Base-by-base conservation (phyloP, 2,329 filamentous ascomycete genomes). In the Pseudogymnoascus sp. region DNA sequence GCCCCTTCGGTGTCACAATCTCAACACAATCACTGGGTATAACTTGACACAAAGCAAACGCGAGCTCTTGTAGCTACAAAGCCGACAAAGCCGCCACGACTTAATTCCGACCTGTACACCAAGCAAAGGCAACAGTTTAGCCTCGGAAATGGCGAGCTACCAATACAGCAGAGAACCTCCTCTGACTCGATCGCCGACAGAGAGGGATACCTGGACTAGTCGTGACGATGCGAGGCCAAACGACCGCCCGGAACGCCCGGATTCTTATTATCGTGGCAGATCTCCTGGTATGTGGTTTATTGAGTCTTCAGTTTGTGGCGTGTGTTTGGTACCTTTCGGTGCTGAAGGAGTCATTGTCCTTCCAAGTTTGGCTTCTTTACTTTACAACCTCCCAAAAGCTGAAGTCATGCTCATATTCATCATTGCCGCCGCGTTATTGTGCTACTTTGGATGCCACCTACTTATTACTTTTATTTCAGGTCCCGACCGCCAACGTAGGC, bases 181-280 rank as follows among this genome's bases (percentile, higher is more conserved):
- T 31, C 64, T 68, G 9, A 68, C 70, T 2, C 65, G 71, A 59
- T 73, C 71, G 8, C 71, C 71, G n/a, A 61, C 63, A 8, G 71
- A 72, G 63, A 70, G 71, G 65, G 66, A 69, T 58, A 69, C 63
- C 40, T 73, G 71, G 71, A 67, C 67, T 60, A 67, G 69, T 66
- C 70, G 71, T 35, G 70, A 73, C 61, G 69, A 69, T 61, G 17
- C 58, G 7, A 37, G 36, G 57, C 35, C 35, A 44, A 37, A 39
- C 24, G 69, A 72, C 54, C 67, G 66, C 17, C 26, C 67, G 31
- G 83, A 84, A 17, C 76, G 81, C 63, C 76, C 77, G 58, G 84
- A 88, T 68, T 79, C 76, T 41, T 86, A 85, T 65, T 86, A 87
- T 67, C 81, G 86, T 63, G 82, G 81, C 64, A 82, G 87, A 72